A percentile compares a stretch with the other conserved stretches of the same genome.
phyloP scores from a whole-genome alignment of 768 basidiomycete genomes.

The Rhodosporidiobolus odoratus region DNA sequence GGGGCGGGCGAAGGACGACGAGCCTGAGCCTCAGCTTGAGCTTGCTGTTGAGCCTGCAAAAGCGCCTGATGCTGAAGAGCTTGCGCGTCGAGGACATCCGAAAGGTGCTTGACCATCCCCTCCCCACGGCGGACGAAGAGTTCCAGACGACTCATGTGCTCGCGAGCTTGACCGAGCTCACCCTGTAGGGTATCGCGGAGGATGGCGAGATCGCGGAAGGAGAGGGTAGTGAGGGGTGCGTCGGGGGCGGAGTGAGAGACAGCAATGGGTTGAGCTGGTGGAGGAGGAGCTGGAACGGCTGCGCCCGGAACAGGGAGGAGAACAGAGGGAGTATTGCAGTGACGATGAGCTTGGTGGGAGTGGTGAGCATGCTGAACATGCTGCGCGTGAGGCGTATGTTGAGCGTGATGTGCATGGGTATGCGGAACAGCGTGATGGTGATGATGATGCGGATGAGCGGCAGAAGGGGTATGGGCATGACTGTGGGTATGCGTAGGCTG shows the following conservation, averaged over 20 bases:
- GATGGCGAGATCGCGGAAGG: constrained; percentile 5
- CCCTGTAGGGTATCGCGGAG: constrained; percentile 2
- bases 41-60: background rate
- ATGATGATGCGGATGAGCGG: constrained; percentile 17
- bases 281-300: background rate
- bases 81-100: background rate
- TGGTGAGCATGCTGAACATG: background rate
- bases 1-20: background rate
- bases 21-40: background rate
- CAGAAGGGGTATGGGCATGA: background rate
- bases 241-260: background rate
- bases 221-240: background rate
- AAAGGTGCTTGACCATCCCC: constrained; percentile 4
- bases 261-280: background rate
- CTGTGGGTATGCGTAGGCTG: background rate
- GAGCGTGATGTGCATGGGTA: background rate
- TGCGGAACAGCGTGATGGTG: constrained; percentile 21
- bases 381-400: background rate
- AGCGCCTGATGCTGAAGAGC: background rate
- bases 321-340: constrained; percentile 7
- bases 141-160: constrained; percentile 14
- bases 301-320: background rate
- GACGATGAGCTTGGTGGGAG: constrained; percentile 1
- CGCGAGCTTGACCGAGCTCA: constrained; percentile 8
- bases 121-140: constrained; percentile 21